Evolutionary conservation across 345 rosid genomes (phyloP).

Genomic region (Combretum micranthum): DNA sequence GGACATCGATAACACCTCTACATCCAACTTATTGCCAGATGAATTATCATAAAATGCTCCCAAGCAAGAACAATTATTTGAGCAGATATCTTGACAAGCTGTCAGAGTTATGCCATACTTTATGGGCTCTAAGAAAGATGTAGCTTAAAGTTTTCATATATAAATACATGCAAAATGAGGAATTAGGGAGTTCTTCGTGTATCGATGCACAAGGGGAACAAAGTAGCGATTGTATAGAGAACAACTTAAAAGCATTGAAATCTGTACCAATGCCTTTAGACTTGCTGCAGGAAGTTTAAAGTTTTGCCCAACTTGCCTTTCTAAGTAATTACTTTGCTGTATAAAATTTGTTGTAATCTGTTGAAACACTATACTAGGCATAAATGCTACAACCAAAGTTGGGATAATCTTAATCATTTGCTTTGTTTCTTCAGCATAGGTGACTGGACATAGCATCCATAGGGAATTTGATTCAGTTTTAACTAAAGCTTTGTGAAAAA

Average conservation of each 20-base stretch:
- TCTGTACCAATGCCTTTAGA: conserved; percentile 51
- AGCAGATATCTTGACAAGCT: conserved; percentile 54
- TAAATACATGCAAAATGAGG: too few relatives aligned
- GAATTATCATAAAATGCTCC: conserved; percentile 58
- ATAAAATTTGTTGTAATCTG: conserved; percentile 47
- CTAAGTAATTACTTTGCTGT: conserved; percentile 54
- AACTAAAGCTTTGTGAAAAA: conserved; percentile 52
- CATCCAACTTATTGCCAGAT: conserved; percentile 94
- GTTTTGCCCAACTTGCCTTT: conserved; percentile 36
- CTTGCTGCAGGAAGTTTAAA: conserved; percentile 67
- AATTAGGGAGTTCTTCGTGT: conserved; percentile 56
- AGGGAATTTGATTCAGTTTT: conserved; percentile 26
- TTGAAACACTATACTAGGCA: conserved; percentile 44
- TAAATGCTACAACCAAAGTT: conserved; percentile 25
- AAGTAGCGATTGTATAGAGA: conserved; percentile 47
- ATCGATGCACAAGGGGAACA: conserved; percentile 32
- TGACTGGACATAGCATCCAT: conserved; percentile 53
- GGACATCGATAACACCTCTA: conserved; percentile 99
- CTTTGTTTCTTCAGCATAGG: conserved; percentile 65
- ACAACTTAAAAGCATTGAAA: conserved; percentile 51
- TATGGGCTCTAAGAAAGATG: conserved; percentile 39
- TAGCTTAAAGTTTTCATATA: too few relatives aligned
- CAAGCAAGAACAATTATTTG: conserved; percentile 55
- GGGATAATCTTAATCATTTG: conserved; percentile 60
- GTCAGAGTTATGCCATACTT: conserved; percentile 34